A percentile compares a stretch with the other conserved stretches of the same genome.
Conservation (phyloP, 306 rosid genomes). For the Rosa chinensis region DNA sequence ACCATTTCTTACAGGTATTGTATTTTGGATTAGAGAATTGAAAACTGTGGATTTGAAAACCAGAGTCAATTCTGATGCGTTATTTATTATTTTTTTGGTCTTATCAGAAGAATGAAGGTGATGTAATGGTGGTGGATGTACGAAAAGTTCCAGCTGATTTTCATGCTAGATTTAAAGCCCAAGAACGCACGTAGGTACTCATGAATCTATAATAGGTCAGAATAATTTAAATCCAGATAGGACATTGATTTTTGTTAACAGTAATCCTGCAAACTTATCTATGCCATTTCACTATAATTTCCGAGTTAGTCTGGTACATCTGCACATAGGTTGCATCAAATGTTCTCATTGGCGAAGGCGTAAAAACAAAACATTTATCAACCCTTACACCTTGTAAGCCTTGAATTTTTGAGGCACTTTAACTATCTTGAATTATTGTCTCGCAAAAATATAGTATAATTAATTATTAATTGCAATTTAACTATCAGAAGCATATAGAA, state of each 20-base stretch:
- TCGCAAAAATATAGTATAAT: background rate
- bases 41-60: background rate
- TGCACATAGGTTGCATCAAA: background rate
- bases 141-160: conserved; percentile 70
- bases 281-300: background rate
- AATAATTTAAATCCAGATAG: background rate
- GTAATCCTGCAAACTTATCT: background rate
- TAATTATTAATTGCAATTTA: background rate
- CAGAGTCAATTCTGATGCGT: conserved; percentile 22
- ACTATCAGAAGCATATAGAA: background rate
- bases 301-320: background rate
- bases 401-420: background rate
- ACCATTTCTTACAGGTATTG: conserved; percentile 94
- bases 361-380: background rate
- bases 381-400: background rate
- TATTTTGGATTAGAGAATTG: conserved; percentile 2
- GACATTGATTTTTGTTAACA: background rate
- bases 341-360: background rate
- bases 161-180: conserved; percentile 86
- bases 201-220: conserved; percentile 21
- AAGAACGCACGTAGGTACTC: conserved; percentile 89
- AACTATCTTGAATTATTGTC: background rate
- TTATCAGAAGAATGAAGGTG: conserved; percentile 72
- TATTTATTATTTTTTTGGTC: conserved; percentile 19
- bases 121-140: conserved; percentile 70